These are phyloP conservation scores for Neofusicoccum kwambonambiense DNA, from an alignment of 2,329 filamentous ascomycete genomes.

Conservation along the genomic window DNA sequence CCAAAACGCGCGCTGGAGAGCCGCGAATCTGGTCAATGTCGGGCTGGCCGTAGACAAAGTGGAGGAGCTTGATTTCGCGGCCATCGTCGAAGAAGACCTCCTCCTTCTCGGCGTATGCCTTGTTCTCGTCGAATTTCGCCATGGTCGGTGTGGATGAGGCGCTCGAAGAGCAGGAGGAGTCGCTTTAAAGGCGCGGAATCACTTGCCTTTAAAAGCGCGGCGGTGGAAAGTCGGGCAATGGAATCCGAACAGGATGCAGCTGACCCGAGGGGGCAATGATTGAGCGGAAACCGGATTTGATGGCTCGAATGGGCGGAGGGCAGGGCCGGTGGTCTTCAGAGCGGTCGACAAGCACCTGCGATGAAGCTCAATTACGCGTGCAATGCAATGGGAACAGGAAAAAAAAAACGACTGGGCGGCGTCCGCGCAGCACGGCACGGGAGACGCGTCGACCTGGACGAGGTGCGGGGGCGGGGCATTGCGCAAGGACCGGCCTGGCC, in stretches of 20 bases:
- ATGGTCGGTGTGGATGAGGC: constrained; percentile 21
- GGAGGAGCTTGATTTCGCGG: constrained; percentile 70
- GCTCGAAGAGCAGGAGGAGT: neutral
- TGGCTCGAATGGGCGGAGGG: neutral
- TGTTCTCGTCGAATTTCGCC: constrained; percentile 39
- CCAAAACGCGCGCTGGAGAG: constrained; percentile 62
- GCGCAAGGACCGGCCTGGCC: neutral
- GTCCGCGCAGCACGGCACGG: neutral
- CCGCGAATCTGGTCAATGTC: constrained; percentile 63
- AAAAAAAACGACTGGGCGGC: neutral
- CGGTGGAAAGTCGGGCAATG: constrained; percentile 1
- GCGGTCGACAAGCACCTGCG: neutral
- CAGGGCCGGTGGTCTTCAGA: too few species aligned
- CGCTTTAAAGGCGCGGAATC: neutral
- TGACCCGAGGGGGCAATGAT: neutral
- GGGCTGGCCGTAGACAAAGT: constrained; percentile 64
- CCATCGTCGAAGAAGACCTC: constrained; percentile 62
- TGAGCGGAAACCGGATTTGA: neutral
- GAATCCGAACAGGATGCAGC: constrained; percentile 1
- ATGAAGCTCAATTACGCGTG: neutral
- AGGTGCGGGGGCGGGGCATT: constrained; percentile 8
- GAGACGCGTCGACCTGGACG: constrained; percentile 9
- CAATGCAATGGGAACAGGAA: neutral
- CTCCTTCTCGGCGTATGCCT: constrained; percentile 50
- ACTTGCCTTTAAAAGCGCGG: neutral